Evolutionary conservation across 352 stramenopile genomes (phyloP).

Genomic region (Pythium dissotocum): DNA sequence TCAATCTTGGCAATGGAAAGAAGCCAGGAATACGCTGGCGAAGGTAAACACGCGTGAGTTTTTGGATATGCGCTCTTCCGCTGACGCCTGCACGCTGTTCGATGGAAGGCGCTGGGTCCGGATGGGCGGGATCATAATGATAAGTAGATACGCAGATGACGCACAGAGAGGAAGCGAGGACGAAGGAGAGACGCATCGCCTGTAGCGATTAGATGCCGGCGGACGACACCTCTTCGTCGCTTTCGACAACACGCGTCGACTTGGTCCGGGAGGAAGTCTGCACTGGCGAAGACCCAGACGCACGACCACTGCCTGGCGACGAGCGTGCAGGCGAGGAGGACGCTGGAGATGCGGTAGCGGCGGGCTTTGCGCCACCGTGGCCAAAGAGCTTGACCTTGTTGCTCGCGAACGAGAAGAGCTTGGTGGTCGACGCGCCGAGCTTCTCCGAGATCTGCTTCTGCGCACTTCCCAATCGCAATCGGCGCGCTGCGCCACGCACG

Average conservation of each 20-base stretch:
- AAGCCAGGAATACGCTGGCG: too few species aligned
- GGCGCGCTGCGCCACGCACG: conserved; percentile 27
- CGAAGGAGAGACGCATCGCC: not conserved
- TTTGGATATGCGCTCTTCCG: not conserved
- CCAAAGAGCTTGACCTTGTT: conserved; percentile 30
- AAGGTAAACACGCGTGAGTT: not conserved
- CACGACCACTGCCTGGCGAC: not conserved
- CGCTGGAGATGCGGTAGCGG: not conserved
- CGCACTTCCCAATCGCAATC: conserved; percentile 50
- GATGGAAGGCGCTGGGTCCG: not conserved
- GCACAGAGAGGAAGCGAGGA: not conserved
- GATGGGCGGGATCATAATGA: not conserved
- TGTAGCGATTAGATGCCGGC: conserved; percentile 26
- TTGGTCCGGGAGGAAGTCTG: conserved; percentile 15
- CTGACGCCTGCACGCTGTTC: too few species aligned
- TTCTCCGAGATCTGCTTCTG: conserved; percentile 47
- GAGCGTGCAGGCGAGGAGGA: conserved; percentile 2
- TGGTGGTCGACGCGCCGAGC: conserved; percentile 31
- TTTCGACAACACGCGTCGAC: conserved; percentile 22
- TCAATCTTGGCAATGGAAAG: too few species aligned
- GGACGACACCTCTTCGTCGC: conserved; percentile 20
- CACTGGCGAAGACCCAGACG: not conserved
- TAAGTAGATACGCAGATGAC: conserved; percentile 8
- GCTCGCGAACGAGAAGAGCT: conserved; percentile 27
- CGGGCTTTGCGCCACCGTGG: not conserved